Evolutionary conservation across 352 stramenopile genomes (phyloP), one percentile per base, ranked within the genome.

Genomic region (Pythium phragmitis): DNA sequence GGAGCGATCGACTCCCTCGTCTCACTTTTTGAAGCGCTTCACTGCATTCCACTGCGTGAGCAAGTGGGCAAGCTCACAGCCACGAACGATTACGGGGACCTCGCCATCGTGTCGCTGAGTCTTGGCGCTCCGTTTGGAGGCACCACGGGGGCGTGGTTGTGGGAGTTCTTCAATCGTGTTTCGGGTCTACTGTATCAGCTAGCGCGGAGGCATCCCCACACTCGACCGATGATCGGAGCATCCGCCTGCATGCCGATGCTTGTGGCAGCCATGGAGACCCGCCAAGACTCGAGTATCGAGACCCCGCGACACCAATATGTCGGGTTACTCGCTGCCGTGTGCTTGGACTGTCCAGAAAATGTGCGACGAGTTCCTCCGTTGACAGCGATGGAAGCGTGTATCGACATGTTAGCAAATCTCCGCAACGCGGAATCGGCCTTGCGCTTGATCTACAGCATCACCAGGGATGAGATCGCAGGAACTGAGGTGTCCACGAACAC

Each of bases 71-170:
- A 30, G 26, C 26, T 30, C 26, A 30, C 37, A 16, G 51, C 53
- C 11, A 67, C 58, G 12, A 64, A 63, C 30, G 57, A 42, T 21
- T 63, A 58, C 17, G 62, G 41, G 39, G 52, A 36, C 17, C 42
- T 45, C 17, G 34, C 57, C 11, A 43, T 57, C 7, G n/a, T 28
- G 16, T 42, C n/a, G 7, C 17, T 54, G 0, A 39, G 21, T 23
- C 47, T 55, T 65, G 16, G 11, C 7, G 52, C 41, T 16, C 23
- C 46, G 12, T 36, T 19, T 8, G 6, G 21, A 2, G 14, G n/a
- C 11, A 1, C 6, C 13, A 17, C 21, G 46, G 17, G 0, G 21
- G 23, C 28, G 46, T 36, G 26, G 48, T 4, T 34, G 28, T 13
- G 8, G 12, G 11, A 42, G 23, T 13, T 55, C 34, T 14, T 12